These are phyloP conservation scores for Erigeron canadensis DNA, from an alignment of 129 eudicot species.

Conservation along the genomic window DNA sequence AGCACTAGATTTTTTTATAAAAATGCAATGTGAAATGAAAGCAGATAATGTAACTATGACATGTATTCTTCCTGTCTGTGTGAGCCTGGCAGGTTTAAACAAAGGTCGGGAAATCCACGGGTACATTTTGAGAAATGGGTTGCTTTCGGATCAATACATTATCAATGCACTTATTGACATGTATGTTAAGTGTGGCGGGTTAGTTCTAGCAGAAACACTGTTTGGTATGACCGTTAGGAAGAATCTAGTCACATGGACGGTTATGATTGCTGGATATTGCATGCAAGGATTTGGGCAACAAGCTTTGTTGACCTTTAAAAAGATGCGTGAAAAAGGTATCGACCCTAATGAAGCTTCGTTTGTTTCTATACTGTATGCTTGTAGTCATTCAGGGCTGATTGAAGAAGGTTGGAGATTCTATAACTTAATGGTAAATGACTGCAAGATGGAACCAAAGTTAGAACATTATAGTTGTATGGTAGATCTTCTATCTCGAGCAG, in stretches of 20 bases:
- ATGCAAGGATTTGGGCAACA: constrained; percentile 62
- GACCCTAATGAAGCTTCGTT: constrained; percentile 48
- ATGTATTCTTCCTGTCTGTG: constrained; percentile 64
- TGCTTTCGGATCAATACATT: constrained; percentile 40
- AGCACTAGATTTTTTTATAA: constrained; percentile 43
- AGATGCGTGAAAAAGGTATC: constrained; percentile 47
- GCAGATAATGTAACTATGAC: constrained; percentile 58
- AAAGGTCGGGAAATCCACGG: constrained; percentile 61
- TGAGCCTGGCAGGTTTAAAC: constrained; percentile 56
- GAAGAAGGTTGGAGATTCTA: constrained; percentile 60
- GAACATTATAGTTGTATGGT: constrained; percentile 77
- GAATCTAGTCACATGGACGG: constrained; percentile 56
- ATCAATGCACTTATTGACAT: constrained; percentile 65
- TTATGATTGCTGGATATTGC: constrained; percentile 62
- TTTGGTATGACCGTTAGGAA: constrained; percentile 42
- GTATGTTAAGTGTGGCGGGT: constrained; percentile 61
- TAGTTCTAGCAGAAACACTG: constrained; percentile 39
- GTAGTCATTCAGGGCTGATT: constrained; percentile 66
- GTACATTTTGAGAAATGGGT: constrained; percentile 45
- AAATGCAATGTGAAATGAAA: constrained; percentile 47
- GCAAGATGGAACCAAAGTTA: constrained; percentile 47
- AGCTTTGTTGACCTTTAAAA: constrained; percentile 44
- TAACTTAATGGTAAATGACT: constrained; percentile 49
- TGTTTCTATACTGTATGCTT: constrained; percentile 48
- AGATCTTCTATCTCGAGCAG: constrained; percentile 55